Base-by-base conservation (phyloP, 352 stramenopile genomes). In the Phytophthora fragariae region DNA sequence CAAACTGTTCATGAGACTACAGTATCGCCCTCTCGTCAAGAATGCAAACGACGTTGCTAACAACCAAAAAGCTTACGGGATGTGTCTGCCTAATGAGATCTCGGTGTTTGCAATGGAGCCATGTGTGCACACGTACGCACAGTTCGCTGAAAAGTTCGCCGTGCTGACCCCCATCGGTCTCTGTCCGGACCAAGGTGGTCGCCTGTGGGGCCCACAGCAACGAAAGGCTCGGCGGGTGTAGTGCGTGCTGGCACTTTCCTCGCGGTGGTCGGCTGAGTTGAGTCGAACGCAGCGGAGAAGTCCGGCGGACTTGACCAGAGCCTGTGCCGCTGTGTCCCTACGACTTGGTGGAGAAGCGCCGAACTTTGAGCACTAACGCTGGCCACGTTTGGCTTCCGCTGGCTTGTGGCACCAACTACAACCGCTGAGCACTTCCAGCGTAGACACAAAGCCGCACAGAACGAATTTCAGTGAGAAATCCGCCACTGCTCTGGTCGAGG, bases 261-360 rank as follows among this genome's bases (percentile, higher is more conserved):
- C 37, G n/a, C 49, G 17, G 68, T 73, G 46, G 55, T 27, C 55
- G 35, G 61, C 41, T 75, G 62, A 78, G 72, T 78, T 75, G 72
- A 78, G 56, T 49, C 65, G 46, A 47, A 50, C 37, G 44, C 19
- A 65, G 50, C 46, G n/a, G 59, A 80, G 50, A 70, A 80, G 68
- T 80, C 56, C 73, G 73, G 73, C 58, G 17, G 24, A 80, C 63
- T 80, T 80, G 69, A 76, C 49, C 53, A 76, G 41, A 67, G 41
- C 10, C 37, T 44, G 39, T 57, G 41, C 49, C 1, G 29, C 12
- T 57, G 53, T 61, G 65, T 33, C 70, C 46, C 37, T 73, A 58
- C 57, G 52, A 59, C 41, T 69, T 54, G 61, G 62, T 57, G 49
- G 60, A 54, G 33, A 68, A 54, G 52, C 50, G 19, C 37, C 29